Evolutionary conservation across 2,329 filamentous ascomycete genomes (phyloP), one percentile per base, ranked within the genome.

Genomic region (Ceratocystis diversiconidia): DNA sequence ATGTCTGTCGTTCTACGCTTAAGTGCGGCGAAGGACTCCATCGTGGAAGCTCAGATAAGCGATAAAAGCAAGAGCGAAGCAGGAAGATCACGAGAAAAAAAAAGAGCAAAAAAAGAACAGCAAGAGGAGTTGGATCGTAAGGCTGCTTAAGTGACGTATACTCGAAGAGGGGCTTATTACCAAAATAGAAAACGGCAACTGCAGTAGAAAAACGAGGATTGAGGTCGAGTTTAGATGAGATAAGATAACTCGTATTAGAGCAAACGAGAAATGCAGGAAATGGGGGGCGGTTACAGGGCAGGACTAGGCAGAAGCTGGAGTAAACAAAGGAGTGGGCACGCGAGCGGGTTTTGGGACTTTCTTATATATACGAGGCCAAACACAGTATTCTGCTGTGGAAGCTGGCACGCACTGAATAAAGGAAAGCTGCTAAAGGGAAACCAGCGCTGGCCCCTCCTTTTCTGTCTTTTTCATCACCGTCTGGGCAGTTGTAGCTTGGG

Each of bases 1-100:
- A 83, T 73, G 72, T 82, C 80, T 69, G 79, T 80, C 36, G 81
- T 79, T 68, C 81, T 81, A 72, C 81, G 81, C 73, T 79, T 80
- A 67, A 84, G 76, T 69, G 77, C 73, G 55, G 75, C 74, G 71
- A 84, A 80, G 61, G 79, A 78, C 69, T 83, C 80, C 81, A 82
- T 82, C 62, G 5, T 64, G 57, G 15, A 6, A 22, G 36, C 5
- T 25, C 22, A 52, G 48, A 30, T 1, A 5, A 15, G 36, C 28
- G 43, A 30, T 15, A 5, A 46, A 25, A 28, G 4, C 5, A 17
- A 22, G 25, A 52, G 6, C 1, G 32, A 5, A 46, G 32, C 7
- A 30, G 7, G 1, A 60, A 30, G 30, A 25, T 43, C 7, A 19
- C 41, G 36, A 30, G 19, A 65, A 6, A 8, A 41, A 3, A 30